These are phyloP conservation scores for Geotrichum candidum DNA, from an alignment of 1,139 yeast genomes.

Conservation along the genomic window DNA sequence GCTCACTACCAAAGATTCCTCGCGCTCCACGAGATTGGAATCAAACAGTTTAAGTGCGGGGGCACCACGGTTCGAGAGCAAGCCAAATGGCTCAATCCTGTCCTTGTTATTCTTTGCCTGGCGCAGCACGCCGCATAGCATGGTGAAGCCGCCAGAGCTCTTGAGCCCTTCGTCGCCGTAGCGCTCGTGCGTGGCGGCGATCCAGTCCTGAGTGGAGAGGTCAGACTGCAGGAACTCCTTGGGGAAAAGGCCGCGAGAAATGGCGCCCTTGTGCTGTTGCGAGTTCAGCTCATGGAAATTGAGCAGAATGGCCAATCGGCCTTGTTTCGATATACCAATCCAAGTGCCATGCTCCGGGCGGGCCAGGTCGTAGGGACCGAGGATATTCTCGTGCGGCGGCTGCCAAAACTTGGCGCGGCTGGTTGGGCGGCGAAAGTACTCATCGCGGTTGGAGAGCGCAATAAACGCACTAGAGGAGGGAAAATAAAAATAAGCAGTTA, in stretches of 20 bases:
- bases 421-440: constrained; percentile 69
- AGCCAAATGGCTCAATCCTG: constrained; percentile 39
- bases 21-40: not conserved
- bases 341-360: constrained; percentile 82
- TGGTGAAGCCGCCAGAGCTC: constrained; percentile 75
- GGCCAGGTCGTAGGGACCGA: constrained; percentile 74
- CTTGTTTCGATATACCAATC: constrained; percentile 67
- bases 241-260: constrained; percentile 74
- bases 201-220: constrained; percentile 45
- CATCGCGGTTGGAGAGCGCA: constrained; percentile 74
- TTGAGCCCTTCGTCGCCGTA: constrained; percentile 32
- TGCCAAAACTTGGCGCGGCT: constrained; percentile 53
- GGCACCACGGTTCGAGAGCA: constrained; percentile 32
- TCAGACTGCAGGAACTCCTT: constrained; percentile 46
- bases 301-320: constrained; percentile 67
- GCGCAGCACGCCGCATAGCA: constrained; percentile 62
- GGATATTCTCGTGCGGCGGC: constrained; percentile 36
- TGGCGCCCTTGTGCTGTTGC: constrained; percentile 32
- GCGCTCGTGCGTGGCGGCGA: constrained; percentile 18
- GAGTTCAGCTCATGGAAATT: constrained; percentile 51
- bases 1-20: not conserved
- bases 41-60: constrained; percentile 9
- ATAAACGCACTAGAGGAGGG: constrained; percentile 11
- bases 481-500: not conserved
- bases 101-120: constrained; percentile 25